Evolutionary conservation across 352 stramenopile genomes (phyloP).

Genomic region (Globisporangium iwayamae): DNA sequence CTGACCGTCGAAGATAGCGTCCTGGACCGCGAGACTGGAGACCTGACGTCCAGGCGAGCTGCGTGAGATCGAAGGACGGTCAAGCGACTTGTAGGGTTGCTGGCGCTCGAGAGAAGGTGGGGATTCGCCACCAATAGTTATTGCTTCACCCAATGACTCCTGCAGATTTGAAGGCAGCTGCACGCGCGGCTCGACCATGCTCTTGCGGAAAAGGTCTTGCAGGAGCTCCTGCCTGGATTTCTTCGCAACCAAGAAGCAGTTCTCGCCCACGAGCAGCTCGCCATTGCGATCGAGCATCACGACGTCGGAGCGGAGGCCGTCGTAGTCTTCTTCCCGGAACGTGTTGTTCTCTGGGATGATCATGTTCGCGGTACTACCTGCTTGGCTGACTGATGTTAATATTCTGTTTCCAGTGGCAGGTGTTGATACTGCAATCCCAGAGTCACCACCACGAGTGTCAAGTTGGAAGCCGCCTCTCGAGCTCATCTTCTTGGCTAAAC

Average conservation of each 20-base stretch:
- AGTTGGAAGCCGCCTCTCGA: constrained; percentile 15
- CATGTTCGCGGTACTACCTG: background rate
- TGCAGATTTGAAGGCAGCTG: constrained; percentile 18
- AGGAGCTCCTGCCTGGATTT: constrained; percentile 40
- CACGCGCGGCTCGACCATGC: constrained; percentile 36
- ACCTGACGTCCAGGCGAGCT: constrained; percentile 3
- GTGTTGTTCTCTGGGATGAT: constrained; percentile 22
- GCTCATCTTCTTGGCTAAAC: background rate
- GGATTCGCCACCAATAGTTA: background rate
- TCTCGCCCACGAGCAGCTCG: constrained; percentile 49
- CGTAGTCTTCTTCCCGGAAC: constrained; percentile 54
- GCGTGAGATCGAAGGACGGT: background rate
- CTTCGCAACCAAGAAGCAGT: constrained; percentile 44
- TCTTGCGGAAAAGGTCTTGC: constrained; percentile 32
- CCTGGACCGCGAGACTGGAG: constrained; percentile 4
- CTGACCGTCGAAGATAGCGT: constrained; percentile 31
- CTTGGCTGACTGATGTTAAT: background rate
- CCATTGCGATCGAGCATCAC: constrained; percentile 34
- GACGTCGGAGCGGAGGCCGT: constrained; percentile 41
- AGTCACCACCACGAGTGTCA: constrained; percentile 2
- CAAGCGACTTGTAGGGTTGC: constrained; percentile 2
- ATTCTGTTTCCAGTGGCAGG: background rate
- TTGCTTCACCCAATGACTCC: background rate
- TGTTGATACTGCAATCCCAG: background rate
- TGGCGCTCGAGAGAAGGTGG: background rate